Base-by-base conservation (phyloP, 768 basidiomycete species). In the Royoungia palumana region DNA sequence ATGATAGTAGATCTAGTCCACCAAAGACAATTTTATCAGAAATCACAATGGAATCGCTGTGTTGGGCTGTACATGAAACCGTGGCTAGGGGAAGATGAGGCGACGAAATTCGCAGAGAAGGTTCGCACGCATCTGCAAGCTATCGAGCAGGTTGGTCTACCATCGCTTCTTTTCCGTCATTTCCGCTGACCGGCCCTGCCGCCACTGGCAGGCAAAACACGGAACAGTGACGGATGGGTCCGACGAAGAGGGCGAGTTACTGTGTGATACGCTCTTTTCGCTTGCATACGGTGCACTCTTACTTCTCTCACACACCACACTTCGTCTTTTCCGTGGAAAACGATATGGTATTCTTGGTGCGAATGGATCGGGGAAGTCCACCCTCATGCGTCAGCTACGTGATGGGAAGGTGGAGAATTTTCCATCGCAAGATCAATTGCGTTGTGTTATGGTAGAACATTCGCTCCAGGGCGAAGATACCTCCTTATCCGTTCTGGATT, bases 371-470 rank as follows among this genome's bases (percentile, higher is more conserved):
- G 95, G 95, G 56, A 98, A 98, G 71, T 89, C 88, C 16, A 97
- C 95, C 4, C 80, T 98, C 36, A 85, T 98, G 85, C 90, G 94
- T 60, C 94, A 95, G 62, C 82, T 97, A 53, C 82, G 90, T 49
- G 93, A 95, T 62, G 88, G 90, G 50, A 97, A 97, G 72, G 87
- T 90, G 7, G 95, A 98, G 71, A 94, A 94, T 64, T 98, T 97
- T 72, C 95, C 95, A 17, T 80, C 91, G 6, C 92, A 84, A 57
- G 82, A 85, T 53, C 78, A 93, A 68, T 73, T 98, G 42, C 81
- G 89, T 40, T 89, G 89, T 59, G 82, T 96, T 51, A 97, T 97
- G 94, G 94, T 98, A 28, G 95, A 97, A 70, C 94, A 98, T 72
- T 86, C 94, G 22, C 75, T 97, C 11, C 93, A 94, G 72, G 93